These are phyloP conservation scores for Apiospora arundinis DNA, from an alignment of 2,329 filamentous ascomycete species.

Conservation along the genomic window DNA sequence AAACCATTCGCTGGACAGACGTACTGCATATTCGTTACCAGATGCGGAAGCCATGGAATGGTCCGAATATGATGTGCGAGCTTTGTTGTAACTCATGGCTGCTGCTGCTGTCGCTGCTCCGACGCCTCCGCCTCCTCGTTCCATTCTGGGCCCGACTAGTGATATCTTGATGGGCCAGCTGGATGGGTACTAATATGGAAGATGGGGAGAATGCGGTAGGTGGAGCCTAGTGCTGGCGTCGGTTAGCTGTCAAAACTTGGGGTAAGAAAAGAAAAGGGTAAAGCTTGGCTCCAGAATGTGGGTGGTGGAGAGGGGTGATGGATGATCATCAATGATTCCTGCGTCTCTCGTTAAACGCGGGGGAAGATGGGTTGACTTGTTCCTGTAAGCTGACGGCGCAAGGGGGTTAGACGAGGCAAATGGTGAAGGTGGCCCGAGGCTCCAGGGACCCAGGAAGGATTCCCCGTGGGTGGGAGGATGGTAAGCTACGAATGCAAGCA, in stretches of 20 bases:
- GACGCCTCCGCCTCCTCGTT: neutral
- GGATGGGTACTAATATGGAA: neutral
- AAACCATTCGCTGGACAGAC: neutral
- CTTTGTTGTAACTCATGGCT: neutral
- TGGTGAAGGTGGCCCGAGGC: neutral
- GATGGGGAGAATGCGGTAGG: neutral
- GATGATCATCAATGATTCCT: neutral
- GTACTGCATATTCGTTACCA: conserved; percentile 17
- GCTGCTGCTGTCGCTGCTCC: neutral
- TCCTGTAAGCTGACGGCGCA: neutral
- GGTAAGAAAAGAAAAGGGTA: conserved; percentile 2
- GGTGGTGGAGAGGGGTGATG: conserved; percentile 1
- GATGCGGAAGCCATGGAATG: conserved; percentile 12
- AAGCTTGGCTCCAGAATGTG: neutral
- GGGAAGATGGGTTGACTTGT: neutral
- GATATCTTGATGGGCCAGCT: neutral
- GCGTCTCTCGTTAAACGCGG: conserved; percentile 7
- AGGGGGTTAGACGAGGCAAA: neutral
- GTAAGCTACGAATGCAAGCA: neutral
- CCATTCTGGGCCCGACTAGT: neutral
- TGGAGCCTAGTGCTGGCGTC: neutral
- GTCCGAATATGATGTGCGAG: conserved; percentile 11
- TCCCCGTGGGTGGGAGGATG: neutral
- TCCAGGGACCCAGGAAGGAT: neutral
- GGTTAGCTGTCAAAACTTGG: neutral